Conservation (phyloP, 345 rosid genomes). For the Dipteronia dyeriana region DNA sequence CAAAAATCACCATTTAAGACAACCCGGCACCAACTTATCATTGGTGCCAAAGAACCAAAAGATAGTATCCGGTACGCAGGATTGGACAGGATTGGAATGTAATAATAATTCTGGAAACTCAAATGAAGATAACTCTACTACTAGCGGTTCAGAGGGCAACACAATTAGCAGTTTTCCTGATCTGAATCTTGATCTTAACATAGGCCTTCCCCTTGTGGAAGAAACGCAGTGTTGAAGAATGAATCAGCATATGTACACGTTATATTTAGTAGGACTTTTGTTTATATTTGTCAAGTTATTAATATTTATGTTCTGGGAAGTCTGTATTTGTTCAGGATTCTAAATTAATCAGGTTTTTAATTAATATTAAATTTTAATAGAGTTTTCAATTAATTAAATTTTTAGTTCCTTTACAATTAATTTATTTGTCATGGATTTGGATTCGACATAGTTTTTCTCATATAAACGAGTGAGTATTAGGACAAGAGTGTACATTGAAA, state of each 20-base stretch:
- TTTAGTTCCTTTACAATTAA: too few relatives aligned
- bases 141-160: conserved; percentile 16
- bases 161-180: conserved; percentile 26
- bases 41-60: not conserved
- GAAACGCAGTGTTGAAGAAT: not conserved
- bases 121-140: conserved; percentile 18
- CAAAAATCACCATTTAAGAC: conserved; percentile 19
- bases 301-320: not conserved
- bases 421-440: too few relatives aligned
- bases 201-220: not conserved
- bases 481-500: too few relatives aligned
- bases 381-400: too few relatives aligned
- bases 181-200: conserved; percentile 32
- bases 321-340: not conserved
- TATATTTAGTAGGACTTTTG: not conserved
- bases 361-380: too few relatives aligned
- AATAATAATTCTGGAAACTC: not conserved
- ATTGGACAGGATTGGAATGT: not conserved
- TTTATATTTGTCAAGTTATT: too few relatives aligned
- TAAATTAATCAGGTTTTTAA: too few relatives aligned
- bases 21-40: not conserved
- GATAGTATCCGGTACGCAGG: not conserved
- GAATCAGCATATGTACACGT: not conserved
- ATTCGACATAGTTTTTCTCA: too few relatives aligned
- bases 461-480: too few relatives aligned